Evolutionary conservation across 805 yeast species (phyloP), one percentile per base, ranked within the genome.

Genomic region (Starmerella roubikii): DNA sequence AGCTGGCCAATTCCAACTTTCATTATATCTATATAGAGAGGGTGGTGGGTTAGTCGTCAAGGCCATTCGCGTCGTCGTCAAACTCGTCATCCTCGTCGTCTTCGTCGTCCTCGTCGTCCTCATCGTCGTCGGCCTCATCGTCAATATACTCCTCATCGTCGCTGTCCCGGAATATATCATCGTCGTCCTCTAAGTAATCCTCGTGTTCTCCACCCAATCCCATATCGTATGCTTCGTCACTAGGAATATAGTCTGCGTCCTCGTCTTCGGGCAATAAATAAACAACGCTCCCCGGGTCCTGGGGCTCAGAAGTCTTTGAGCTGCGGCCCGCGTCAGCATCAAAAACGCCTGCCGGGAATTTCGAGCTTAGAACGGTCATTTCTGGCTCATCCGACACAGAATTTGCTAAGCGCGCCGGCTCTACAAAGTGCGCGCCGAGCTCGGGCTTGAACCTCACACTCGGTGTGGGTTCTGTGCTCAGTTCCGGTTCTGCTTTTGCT

Each of bases 1-100:
- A 88, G 60, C 55, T 88, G 97, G 1, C 93, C 96, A 16, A 82
- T 27, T 4, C 40, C 49, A 7, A 44, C 30, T 23, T 18, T 37
- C 49, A 46, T 44, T 29, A 16, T 16, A 10, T 29, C 6, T 29
- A 29, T 29, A 15, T 9, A 29, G 7, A 29, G 10, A 29, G 16
- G 4, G 16, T 13, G 4, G 20, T 29, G 16, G 16, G 16, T 7
- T 20, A n/a, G 33, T 18, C 22, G 12, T 20, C 16, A 4, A 4
- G 16, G 23, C 10, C 38, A 23, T 30, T 24, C 3, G 32, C 38
- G 15, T 20, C 34, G 16, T 18, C 37, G n/a, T 42, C 43, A 12
- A 23, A 34, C 1, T 34, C 39, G 18, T 23, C 46, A 2, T 32
- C 40, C 19, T 38, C 42, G 11, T 40, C 39, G 21, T 35, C 44